phyloP scores from a whole-genome alignment of 331 rosid genomes.

The Telfairia occidentalis region DNA sequence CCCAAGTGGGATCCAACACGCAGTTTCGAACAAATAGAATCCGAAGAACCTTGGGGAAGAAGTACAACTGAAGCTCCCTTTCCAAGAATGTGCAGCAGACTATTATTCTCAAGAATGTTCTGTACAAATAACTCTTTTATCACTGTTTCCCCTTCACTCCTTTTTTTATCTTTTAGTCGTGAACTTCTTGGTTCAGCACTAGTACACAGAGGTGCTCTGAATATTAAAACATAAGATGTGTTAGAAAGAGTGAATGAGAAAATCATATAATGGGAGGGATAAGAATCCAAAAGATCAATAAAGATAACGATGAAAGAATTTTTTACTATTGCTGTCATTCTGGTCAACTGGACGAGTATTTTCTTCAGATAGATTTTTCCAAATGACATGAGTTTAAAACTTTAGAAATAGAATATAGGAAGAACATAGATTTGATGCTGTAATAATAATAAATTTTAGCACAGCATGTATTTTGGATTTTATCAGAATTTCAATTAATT shows the following conservation, averaged over 20 bases:
- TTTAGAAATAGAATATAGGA: not conserved
- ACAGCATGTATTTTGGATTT: not conserved
- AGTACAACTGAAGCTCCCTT: slow-evolving; percentile 58
- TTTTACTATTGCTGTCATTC: not conserved
- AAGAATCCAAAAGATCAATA: not conserved
- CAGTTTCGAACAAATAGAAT: slow-evolving; percentile 70
- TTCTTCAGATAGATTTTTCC: not conserved
- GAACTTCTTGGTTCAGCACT: slow-evolving; percentile 73
- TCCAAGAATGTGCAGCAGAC: slow-evolving; percentile 62
- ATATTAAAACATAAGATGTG: slow-evolving; percentile 24
- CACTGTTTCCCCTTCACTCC: slow-evolving; percentile 77
- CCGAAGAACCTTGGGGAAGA: slow-evolving; percentile 70
- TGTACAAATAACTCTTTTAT: slow-evolving; percentile 71
- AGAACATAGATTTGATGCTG: not conserved
- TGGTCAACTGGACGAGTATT: not conserved
- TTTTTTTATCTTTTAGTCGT: slow-evolving; percentile 77
- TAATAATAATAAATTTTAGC: not conserved
- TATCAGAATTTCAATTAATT: not conserved
- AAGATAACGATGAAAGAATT: not conserved
- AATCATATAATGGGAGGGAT: not conserved
- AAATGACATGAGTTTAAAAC: not conserved
- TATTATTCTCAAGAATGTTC: slow-evolving; percentile 50
- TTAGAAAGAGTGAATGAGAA: not conserved
- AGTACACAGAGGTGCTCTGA: slow-evolving; percentile 45
- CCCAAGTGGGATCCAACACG: slow-evolving; percentile 54